These are phyloP conservation scores for Eutypella sp. DNA, from an alignment of 2,329 filamentous ascomycete genomes.

Conservation along the genomic window DNA sequence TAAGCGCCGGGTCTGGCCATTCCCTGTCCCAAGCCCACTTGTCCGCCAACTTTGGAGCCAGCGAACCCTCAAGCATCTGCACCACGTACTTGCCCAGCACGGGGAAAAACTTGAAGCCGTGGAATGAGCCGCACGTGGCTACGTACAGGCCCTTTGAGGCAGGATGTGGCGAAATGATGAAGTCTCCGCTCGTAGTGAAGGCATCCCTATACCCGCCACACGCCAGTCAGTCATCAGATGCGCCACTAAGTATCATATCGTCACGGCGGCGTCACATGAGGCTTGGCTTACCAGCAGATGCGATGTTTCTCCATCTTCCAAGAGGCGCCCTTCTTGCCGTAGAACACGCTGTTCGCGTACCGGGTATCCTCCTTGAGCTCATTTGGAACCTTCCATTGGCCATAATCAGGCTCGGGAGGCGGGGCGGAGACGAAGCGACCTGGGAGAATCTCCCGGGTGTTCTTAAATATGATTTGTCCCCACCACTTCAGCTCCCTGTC, in stretches of 20 bases:
- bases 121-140: conserved; percentile 59
- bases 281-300: conserved; percentile 54
- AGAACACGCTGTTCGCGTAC: conserved; percentile 50
- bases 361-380: conserved; percentile 53
- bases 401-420: conserved; percentile 49
- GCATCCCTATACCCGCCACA: conserved; percentile 58
- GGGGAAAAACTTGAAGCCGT: conserved; percentile 62
- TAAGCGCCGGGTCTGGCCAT: not conserved
- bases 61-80: conserved; percentile 43
- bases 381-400: conserved; percentile 29
- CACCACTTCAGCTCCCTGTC: conserved; percentile 52
- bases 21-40: conserved; percentile 57
- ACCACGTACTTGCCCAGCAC: conserved; percentile 56
- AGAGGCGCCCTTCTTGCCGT: conserved; percentile 46
- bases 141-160: conserved; percentile 50
- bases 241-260: conserved; percentile 23
- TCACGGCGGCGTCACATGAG: no score
- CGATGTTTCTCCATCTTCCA: conserved; percentile 58
- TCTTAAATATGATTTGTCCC: conserved; percentile 54
- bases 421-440: conserved; percentile 52
- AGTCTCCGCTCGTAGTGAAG: conserved; percentile 54
- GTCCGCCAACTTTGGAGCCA: conserved; percentile 35
- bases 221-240: conserved; percentile 28
- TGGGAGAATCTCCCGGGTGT: conserved; percentile 46
- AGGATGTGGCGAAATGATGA: conserved; percentile 53